A percentile compares a stretch with the other conserved stretches of the same genome.
Evolutionary conservation across 2,329 filamentous ascomycete species (phyloP).

Genomic region (Epichloe sibirici): DNA sequence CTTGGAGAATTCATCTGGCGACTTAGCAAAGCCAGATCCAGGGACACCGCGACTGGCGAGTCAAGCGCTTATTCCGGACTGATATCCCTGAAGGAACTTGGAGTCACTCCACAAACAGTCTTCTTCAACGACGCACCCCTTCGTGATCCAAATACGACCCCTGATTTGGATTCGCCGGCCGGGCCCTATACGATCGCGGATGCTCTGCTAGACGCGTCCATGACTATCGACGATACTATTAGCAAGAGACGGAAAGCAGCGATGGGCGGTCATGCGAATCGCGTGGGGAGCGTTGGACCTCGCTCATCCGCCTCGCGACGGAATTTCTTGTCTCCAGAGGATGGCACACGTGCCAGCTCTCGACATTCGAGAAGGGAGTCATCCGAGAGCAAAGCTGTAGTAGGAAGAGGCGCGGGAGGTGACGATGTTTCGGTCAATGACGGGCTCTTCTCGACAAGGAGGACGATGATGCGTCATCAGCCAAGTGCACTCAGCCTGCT

Average conservation of each 20-base stretch:
- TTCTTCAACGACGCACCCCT: constrained; percentile 74
- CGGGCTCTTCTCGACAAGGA: constrained; percentile 29
- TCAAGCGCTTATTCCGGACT: constrained; percentile 28
- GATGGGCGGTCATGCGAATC: constrained; percentile 36
- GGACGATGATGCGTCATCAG: constrained; percentile 42
- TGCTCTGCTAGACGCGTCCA: constrained; percentile 82
- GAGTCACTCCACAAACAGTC: constrained; percentile 75
- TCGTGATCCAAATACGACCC: constrained; percentile 24
- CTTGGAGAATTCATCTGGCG: constrained; percentile 88
- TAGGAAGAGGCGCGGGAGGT: constrained; percentile 12
- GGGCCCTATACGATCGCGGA: constrained; percentile 72
- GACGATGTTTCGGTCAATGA: constrained; percentile 27
- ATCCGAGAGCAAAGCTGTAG: constrained; percentile 17
- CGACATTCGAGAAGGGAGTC: constrained; percentile 26
- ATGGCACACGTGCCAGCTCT: constrained; percentile 20
- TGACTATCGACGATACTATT: constrained; percentile 63
- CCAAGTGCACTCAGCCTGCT: constrained; percentile 48
- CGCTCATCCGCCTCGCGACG: constrained; percentile 14
- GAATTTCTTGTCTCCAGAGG: constrained; percentile 20
- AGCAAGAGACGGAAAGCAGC: constrained; percentile 40
- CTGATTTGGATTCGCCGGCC: constrained; percentile 19
- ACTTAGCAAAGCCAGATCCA: constrained; percentile 58
- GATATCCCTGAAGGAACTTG: constrained; percentile 61
- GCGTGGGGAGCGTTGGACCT: constrained; percentile 26
- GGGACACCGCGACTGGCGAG: constrained; percentile 30